Evolutionary conservation across 306 rosid species (phyloP).

Genomic region (Rosa rugosa): DNA sequence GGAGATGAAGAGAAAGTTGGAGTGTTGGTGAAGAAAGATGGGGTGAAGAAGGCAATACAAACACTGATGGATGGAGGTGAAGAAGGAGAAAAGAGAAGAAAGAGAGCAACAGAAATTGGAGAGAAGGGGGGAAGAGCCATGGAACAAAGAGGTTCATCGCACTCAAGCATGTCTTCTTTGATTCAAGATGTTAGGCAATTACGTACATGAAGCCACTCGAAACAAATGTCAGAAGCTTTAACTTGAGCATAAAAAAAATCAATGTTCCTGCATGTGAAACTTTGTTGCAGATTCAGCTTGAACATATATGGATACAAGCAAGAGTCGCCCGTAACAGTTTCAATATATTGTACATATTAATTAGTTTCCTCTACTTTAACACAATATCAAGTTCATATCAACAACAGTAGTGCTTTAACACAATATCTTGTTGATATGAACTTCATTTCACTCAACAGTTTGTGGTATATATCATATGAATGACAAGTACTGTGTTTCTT

Average conservation of each 20-base stretch:
- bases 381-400: background rate
- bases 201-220: background rate
- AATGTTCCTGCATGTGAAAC: background rate
- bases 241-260: background rate
- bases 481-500: background rate
- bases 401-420: too few species aligned
- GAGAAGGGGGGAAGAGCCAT: slow-evolving; percentile 43
- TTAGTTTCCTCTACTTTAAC: background rate
- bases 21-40: slow-evolving; percentile 49
- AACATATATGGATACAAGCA: background rate
- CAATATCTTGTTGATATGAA: background rate
- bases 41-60: slow-evolving; percentile 45
- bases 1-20: slow-evolving; percentile 72
- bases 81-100: slow-evolving; percentile 48
- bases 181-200: slow-evolving; percentile 41
- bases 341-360: background rate
- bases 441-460: background rate
- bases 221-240: background rate
- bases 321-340: background rate
- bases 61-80: slow-evolving; percentile 51
- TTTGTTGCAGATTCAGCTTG: background rate
- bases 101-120: slow-evolving; percentile 49
- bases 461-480: background rate
- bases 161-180: slow-evolving; percentile 41
- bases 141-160: slow-evolving; percentile 59